Conservation (phyloP, 306 rosid species). For the Pueraria montana region DNA sequence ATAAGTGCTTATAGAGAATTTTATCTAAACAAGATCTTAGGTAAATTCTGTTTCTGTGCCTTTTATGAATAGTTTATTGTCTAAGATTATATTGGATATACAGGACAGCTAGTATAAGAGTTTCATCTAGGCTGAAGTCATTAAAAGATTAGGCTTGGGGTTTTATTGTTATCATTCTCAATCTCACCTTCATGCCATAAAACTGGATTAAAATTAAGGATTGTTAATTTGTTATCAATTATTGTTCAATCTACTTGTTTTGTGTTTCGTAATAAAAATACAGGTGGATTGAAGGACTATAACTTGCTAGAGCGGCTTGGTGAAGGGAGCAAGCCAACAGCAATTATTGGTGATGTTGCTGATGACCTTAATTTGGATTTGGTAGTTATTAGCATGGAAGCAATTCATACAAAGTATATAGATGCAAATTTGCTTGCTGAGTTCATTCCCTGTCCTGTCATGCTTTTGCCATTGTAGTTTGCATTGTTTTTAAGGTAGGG, state of each 20-base stretch:
- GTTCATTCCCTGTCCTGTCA: conserved; percentile 92
- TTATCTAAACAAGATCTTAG: not conserved
- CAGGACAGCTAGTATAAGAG: not conserved
- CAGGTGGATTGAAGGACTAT: conserved; percentile 89
- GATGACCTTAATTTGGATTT: conserved; percentile 93
- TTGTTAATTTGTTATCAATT: not conserved
- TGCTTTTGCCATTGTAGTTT: conserved; percentile 81
- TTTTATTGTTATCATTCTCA: conserved; percentile 13
- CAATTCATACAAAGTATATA: conserved; percentile 91
- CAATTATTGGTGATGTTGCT: conserved; percentile 91
- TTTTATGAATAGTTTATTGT: not conserved
- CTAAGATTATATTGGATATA: not conserved
- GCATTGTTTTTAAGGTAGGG: conserved; percentile 13
- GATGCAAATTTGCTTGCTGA: conserved; percentile 96
- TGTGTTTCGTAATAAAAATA: conserved; percentile 25
- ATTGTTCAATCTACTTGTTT: conserved; percentile 24
- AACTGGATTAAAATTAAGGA: not conserved
- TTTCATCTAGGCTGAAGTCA: not conserved
- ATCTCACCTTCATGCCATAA: not conserved
- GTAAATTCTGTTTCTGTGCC: not conserved
- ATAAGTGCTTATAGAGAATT: too few species aligned
- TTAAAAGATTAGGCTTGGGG: not conserved
- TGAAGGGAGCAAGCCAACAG: conserved; percentile 90
- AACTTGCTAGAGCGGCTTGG: conserved; percentile 83
- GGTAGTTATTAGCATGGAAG: conserved; percentile 95